Evolutionary conservation across 768 basidiomycete species (phyloP).

Genomic region (Phylloporus rhodoxanthus): DNA sequence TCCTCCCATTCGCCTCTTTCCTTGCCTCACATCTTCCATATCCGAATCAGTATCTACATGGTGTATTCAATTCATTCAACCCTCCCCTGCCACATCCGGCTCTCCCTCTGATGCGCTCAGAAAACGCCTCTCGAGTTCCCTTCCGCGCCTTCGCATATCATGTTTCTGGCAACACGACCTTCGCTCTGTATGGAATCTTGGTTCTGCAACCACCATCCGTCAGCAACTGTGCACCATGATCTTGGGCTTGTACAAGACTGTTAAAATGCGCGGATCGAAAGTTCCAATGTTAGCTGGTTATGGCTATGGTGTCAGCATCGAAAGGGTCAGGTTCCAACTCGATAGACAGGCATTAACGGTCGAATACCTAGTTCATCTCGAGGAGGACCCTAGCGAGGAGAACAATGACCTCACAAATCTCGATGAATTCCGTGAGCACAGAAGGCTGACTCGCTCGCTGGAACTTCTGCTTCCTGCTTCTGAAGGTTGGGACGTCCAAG

Average conservation of each 20-base stretch:
- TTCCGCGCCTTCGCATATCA: constrained; percentile 62
- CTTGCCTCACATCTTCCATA: constrained; percentile 1
- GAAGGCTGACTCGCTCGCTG: constrained; percentile 66
- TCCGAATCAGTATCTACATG: constrained; percentile 71
- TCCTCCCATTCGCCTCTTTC: constrained; percentile 12
- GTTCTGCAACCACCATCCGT: constrained; percentile 53
- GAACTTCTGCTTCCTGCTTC: constrained; percentile 73
- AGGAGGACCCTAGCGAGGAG: constrained; percentile 36
- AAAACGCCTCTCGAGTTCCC: constrained; percentile 20
- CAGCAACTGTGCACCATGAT: constrained; percentile 87
- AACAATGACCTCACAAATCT: constrained; percentile 37
- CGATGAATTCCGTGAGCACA: constrained; percentile 66
- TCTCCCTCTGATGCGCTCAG: constrained; percentile 35
- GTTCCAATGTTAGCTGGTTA: constrained; percentile 73
- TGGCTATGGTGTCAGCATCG: constrained; percentile 76
- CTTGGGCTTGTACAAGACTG: constrained; percentile 75
- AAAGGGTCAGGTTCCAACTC: constrained; percentile 71
- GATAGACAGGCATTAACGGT: constrained; percentile 78
- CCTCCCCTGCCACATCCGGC: constrained; percentile 30
- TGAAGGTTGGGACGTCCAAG: constrained; percentile 84
- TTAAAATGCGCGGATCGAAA: constrained; percentile 65
- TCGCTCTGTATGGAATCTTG: constrained; percentile 78
- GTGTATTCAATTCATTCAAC: constrained; percentile 74
- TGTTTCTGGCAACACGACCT: constrained; percentile 97
- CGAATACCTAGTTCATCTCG: constrained; percentile 79